A percentile compares a stretch with the other conserved stretches of the same genome.
These are phyloP conservation scores for Phyllosticta capitalensis DNA, from an alignment of 2,329 filamentous ascomycete species.

Conservation along the genomic window DNA sequence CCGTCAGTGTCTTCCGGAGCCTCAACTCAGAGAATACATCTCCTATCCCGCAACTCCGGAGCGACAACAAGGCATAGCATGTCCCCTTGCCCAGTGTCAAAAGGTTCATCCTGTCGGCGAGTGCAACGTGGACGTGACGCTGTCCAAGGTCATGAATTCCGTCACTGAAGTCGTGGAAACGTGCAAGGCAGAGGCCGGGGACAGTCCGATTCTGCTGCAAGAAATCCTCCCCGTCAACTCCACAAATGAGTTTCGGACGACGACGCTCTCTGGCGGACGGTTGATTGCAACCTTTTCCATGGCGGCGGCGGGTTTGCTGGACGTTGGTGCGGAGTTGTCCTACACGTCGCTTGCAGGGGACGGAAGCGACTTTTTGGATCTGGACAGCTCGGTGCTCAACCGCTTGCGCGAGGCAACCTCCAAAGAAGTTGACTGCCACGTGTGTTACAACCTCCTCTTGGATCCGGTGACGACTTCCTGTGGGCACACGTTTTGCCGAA, in stretches of 20 bases:
- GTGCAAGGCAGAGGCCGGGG: constrained; percentile 23
- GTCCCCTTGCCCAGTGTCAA: constrained; percentile 57
- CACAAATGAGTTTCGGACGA: constrained; percentile 31
- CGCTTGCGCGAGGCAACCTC: constrained; percentile 53
- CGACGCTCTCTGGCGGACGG: constrained; percentile 46
- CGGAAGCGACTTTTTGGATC: constrained; percentile 26
- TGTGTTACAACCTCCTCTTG: constrained; percentile 73
- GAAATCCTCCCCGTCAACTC: constrained; percentile 27
- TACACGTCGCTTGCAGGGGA: constrained; percentile 35
- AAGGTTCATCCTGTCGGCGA: constrained; percentile 68
- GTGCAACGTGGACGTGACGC: constrained; percentile 65
- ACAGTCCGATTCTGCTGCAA: constrained; percentile 32
- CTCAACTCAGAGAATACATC: constrained; percentile 57
- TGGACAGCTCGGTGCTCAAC: constrained; percentile 45
- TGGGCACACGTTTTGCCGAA: constrained; percentile 81
- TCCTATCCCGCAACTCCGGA: constrained; percentile 64
- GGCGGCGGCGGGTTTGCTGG: constrained; percentile 51
- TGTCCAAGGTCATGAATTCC: constrained; percentile 60
- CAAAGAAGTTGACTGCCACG: constrained; percentile 73
- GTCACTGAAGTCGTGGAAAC: constrained; percentile 42
- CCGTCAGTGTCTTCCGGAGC: constrained; percentile 59
- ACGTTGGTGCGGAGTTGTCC: constrained; percentile 45
- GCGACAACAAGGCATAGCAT: constrained; percentile 61
- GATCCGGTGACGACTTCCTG: constrained; percentile 78
- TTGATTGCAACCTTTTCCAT: constrained; percentile 59